Percentiles rank a stretch among this genome's conserved stretches.
phyloP scores from a whole-genome alignment of 2,329 filamentous ascomycete species.

The Alternaria sp. region DNA sequence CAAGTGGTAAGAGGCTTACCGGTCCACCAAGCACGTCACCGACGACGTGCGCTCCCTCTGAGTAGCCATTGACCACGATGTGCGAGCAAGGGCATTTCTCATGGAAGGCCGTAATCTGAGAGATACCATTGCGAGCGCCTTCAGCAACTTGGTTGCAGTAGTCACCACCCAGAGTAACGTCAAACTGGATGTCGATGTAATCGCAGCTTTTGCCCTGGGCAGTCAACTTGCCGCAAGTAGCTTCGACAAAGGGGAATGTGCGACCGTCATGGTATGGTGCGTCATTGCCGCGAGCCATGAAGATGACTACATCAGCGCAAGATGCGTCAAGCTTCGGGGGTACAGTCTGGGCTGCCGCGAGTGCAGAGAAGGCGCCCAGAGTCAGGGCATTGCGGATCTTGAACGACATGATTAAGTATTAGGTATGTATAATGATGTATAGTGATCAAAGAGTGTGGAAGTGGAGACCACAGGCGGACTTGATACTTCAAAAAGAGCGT shows the following conservation, averaged over 20 bases:
- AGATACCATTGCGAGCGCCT: constrained; percentile 29
- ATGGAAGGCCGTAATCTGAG: constrained; percentile 63
- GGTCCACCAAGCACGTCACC: constrained; percentile 65
- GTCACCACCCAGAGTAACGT: constrained; percentile 13
- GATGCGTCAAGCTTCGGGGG: constrained; percentile 33
- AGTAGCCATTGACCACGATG: constrained; percentile 67
- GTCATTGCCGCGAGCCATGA: constrained; percentile 35
- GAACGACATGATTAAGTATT: constrained; percentile 35
- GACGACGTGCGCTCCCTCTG: constrained; percentile 66
- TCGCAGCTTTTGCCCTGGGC: constrained; percentile 35
- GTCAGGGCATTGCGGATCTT: constrained; percentile 32
- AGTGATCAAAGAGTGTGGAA: constrained; percentile 27
- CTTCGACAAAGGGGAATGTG: constrained; percentile 31
- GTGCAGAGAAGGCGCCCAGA: constrained; percentile 32
- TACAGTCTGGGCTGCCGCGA: constrained; percentile 43
- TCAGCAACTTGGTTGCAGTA: constrained; percentile 29
- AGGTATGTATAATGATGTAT: no score
- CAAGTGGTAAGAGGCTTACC: not conserved
- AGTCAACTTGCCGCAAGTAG: constrained; percentile 31
- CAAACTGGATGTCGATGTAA: constrained; percentile 33
- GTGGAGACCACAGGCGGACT: not conserved
- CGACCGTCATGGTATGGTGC: constrained; percentile 33
- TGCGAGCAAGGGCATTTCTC: constrained; percentile 62
- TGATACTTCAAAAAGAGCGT: constrained; percentile 2
- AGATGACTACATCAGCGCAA: constrained; percentile 32